Evolutionary conservation across 2,329 filamentous ascomycete species (phyloP).

Genomic region (Aureobasidium sp.): DNA sequence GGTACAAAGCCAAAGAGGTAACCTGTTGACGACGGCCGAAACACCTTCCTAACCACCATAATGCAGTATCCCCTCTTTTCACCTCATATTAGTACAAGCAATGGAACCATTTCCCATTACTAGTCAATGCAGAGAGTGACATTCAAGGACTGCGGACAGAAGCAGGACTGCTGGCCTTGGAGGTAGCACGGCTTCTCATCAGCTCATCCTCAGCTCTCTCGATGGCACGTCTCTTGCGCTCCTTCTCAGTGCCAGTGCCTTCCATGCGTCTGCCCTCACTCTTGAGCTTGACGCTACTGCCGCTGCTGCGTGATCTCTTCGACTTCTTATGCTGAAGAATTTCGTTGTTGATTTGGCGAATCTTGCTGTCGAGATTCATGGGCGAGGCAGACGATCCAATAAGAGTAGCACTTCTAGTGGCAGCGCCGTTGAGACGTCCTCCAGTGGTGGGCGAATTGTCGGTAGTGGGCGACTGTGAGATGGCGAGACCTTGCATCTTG

Average conservation of each 20-base stretch:
- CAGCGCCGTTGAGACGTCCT: not conserved
- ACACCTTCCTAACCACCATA: not conserved
- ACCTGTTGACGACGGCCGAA: not conserved
- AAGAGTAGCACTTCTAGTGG: not conserved
- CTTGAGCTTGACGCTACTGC: not conserved
- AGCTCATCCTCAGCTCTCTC: conserved; percentile 27
- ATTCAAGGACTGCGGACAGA: not conserved
- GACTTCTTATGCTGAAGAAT: conserved; percentile 11
- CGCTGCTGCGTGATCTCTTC: conserved; percentile 5
- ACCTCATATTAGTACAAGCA: not conserved
- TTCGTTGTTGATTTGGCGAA: conserved; percentile 14
- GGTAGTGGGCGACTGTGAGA: not conserved
- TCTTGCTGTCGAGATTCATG: conserved; percentile 13
- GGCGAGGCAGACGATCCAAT: conserved; percentile 11
- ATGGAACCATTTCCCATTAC: not conserved
- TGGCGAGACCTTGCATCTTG: not conserved
- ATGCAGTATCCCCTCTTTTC: not conserved
- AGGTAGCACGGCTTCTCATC: conserved; percentile 15
- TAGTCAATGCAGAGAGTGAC: too few relatives aligned
- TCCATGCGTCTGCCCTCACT: conserved; percentile 15
- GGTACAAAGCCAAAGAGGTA: not conserved
- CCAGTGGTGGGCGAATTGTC: not conserved
- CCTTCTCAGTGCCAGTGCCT: conserved; percentile 26
- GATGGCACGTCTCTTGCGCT: conserved; percentile 25
- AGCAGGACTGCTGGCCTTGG: not conserved